Evolutionary conservation across 2,329 filamentous ascomycete species (phyloP).

Genomic region (Penicillium sp.): DNA sequence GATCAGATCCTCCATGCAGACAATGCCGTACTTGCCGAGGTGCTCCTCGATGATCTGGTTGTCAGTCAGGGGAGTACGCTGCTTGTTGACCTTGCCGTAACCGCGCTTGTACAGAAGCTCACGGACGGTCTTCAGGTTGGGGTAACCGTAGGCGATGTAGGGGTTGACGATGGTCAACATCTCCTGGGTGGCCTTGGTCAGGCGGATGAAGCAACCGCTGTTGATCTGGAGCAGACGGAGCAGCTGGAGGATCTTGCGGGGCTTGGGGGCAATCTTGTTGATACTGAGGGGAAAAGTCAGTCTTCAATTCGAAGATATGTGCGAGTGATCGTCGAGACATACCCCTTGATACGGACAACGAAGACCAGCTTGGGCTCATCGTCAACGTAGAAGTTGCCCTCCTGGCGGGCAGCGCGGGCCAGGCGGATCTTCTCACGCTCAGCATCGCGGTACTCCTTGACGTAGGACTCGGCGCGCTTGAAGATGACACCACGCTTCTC

Average conservation of each 20-base stretch:
- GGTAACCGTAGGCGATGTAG: slow-evolving; percentile 98
- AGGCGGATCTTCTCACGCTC: slow-evolving; percentile 99
- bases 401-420: slow-evolving; percentile 79
- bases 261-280: slow-evolving; percentile 99
- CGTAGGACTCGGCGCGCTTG: slow-evolving; percentile 99
- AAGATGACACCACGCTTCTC: slow-evolving; percentile 98
- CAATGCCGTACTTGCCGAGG: slow-evolving; percentile 97
- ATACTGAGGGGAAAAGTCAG: slow-evolving; percentile 60
- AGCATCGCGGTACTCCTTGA: slow-evolving; percentile 97
- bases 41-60: slow-evolving; percentile 95
- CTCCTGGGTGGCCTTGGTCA: slow-evolving; percentile 96
- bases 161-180: slow-evolving; percentile 99
- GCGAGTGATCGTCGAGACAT: slow-evolving; percentile 30
- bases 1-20: slow-evolving; percentile 98
- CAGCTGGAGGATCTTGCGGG: slow-evolving; percentile 99
- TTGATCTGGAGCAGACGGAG: slow-evolving; percentile 99
- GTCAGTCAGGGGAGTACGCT: slow-evolving; percentile 93
- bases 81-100: slow-evolving; percentile 98
- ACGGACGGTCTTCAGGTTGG: slow-evolving; percentile 98
- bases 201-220: slow-evolving; percentile 96
- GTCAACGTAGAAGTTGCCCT: slow-evolving; percentile 89
- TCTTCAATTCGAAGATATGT: not conserved
- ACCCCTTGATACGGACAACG: slow-evolving; percentile 98
- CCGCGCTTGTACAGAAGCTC: slow-evolving; percentile 99
- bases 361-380: slow-evolving; percentile 97